Evolutionary conservation across 345 rosid genomes (phyloP).

Genomic region (Carallia brachiata): DNA sequence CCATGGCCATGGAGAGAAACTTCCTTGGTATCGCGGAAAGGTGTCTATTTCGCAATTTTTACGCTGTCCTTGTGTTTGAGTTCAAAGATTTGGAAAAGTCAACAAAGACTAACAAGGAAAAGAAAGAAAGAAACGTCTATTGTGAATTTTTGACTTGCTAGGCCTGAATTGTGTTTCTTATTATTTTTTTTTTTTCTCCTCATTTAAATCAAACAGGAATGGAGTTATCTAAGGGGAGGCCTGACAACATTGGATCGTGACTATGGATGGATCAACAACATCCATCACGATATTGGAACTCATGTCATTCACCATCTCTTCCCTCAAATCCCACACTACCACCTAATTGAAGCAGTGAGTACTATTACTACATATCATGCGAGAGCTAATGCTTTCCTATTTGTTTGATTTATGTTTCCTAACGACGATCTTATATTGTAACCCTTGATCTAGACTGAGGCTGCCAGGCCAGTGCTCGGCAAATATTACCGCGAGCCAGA

Average conservation of each 20-base stretch:
- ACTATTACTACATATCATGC: neutral
- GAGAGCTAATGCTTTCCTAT: neutral
- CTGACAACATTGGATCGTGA: conserved; percentile 81
- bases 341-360: conserved; percentile 74
- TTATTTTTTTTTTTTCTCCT: conserved; percentile 1
- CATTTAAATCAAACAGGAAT: conserved; percentile 39
- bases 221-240: conserved; percentile 88
- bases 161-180: neutral
- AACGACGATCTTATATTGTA: neutral
- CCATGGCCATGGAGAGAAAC: conserved; percentile 76
- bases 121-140: neutral
- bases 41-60: conserved; percentile 26
- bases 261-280: conserved; percentile 65
- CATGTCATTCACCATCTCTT: conserved; percentile 87
- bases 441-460: conserved; percentile 46
- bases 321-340: conserved; percentile 91
- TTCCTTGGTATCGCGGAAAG: conserved; percentile 96
- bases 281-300: conserved; percentile 90
- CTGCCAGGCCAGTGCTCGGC: conserved; percentile 69
- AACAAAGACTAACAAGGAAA: neutral
- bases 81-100: neutral
- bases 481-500: conserved; percentile 77
- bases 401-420: neutral
- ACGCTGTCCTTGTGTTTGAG: neutral
- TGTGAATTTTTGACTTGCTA: neutral